phyloP scores from a whole-genome alignment of 2,329 filamentous ascomycete genomes.

The Scedosporium dehoogii region DNA sequence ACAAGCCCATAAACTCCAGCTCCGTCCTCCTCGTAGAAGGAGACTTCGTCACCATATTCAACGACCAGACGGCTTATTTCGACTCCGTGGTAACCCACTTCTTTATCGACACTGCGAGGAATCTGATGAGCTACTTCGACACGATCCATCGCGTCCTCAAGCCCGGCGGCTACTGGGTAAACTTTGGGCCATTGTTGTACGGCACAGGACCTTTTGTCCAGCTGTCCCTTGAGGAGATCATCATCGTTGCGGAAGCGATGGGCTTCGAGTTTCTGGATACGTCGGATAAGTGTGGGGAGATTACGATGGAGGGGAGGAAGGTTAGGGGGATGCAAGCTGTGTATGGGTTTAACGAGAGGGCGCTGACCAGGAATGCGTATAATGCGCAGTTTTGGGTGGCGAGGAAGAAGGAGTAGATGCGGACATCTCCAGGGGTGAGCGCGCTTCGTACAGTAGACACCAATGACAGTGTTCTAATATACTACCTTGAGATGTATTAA shows the following conservation, averaged over 20 bases:
- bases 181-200: slow-evolving; percentile 45
- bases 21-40: slow-evolving; percentile 41
- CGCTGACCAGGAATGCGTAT: slow-evolving; percentile 42
- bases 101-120: slow-evolving; percentile 51
- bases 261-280: slow-evolving; percentile 41
- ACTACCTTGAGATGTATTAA: too few species aligned
- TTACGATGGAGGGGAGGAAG: slow-evolving; percentile 29
- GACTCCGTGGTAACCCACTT: slow-evolving; percentile 46
- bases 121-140: slow-evolving; percentile 43
- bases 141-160: slow-evolving; percentile 38
- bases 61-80: slow-evolving; percentile 19
- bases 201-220: slow-evolving; percentile 45
- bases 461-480: neutral
- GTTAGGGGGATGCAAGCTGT: slow-evolving; percentile 36
- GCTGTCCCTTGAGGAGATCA: slow-evolving; percentile 42
- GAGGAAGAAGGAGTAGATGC: slow-evolving; percentile 11
- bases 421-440: neutral
- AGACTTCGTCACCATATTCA: slow-evolving; percentile 40
- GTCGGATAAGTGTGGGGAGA: slow-evolving; percentile 26
- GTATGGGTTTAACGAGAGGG: slow-evolving; percentile 41
- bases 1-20: slow-evolving; percentile 22
- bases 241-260: slow-evolving; percentile 34
- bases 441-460: neutral
- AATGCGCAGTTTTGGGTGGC: slow-evolving; percentile 46
- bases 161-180: slow-evolving; percentile 42